These are phyloP conservation scores for Apiospora hydei DNA, from an alignment of 2,329 filamentous ascomycete genomes.

Conservation along the genomic window DNA sequence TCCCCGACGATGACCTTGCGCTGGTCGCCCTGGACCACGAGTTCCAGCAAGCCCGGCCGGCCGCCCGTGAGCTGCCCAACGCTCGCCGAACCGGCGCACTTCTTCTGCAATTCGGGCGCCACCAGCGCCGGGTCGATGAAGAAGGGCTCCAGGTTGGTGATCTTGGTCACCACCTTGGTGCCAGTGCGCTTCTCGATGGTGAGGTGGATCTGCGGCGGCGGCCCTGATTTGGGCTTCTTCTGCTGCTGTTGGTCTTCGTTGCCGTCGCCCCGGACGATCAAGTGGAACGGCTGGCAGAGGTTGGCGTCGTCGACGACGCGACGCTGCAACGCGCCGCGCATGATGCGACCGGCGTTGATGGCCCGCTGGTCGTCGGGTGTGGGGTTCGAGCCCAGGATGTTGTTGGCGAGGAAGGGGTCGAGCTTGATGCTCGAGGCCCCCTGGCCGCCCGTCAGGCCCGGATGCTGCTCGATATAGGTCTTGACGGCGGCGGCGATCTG, in stretches of 20 bases:
- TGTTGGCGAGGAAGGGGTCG: constrained; percentile 68
- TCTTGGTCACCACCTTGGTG: constrained; percentile 70
- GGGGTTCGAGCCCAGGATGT: constrained; percentile 58
- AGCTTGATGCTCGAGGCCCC: constrained; percentile 69
- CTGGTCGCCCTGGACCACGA: constrained; percentile 73
- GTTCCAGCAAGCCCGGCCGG: constrained; percentile 67
- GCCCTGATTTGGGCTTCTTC: constrained; percentile 65
- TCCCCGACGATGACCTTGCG: constrained; percentile 62
- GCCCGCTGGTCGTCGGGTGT: constrained; percentile 56
- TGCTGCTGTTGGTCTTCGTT: constrained; percentile 26
- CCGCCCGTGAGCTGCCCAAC: constrained; percentile 67
- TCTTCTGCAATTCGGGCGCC: constrained; percentile 71
- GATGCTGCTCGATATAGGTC: constrained; percentile 64
- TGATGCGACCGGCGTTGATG: constrained; percentile 45
- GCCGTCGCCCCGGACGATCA: constrained; percentile 19
- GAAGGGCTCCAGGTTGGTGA: constrained; percentile 68
- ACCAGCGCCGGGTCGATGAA: constrained; percentile 65
- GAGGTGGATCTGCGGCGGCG: constrained; percentile 65
- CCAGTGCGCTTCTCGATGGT: constrained; percentile 69
- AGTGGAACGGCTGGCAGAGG: constrained; percentile 24
- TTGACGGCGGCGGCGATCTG: constrained; percentile 65
- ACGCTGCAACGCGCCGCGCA: constrained; percentile 25
- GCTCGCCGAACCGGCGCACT: constrained; percentile 72
- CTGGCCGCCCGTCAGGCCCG: constrained; percentile 57
- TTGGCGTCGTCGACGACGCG: constrained; percentile 27